Base-by-base conservation (phyloP, 495 filamentous ascomycete species). In the Penicillium roqueforti region DNA sequence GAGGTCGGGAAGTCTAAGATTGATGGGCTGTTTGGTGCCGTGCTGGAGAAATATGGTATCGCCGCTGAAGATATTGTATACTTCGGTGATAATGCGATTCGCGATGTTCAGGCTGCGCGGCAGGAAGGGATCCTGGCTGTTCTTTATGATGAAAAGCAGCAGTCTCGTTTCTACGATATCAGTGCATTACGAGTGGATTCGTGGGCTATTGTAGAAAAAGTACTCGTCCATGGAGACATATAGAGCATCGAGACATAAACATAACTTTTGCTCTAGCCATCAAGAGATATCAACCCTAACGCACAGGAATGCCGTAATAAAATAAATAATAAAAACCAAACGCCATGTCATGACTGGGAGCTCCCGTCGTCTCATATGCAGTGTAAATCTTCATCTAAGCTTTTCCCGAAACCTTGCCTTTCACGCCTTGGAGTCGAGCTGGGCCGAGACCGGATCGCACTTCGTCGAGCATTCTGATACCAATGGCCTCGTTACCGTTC, bases 401-500 rank as follows among this genome's bases (percentile, higher is more conserved):
- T 51, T 51, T 53, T 25, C 72, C 72, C 19, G 72, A 51, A 20
- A 71, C 63, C n/a, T 58, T 60, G 39, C 62, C 39, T 19, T 54
- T 34, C 10, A 28, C 56, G 26, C 54, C 54, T 9, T 57, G 58
- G 8, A 74, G 39, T 16, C 63, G 65, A 53, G 92, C 90, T 26
- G 87, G 85, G 1, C 92, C 92, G 22, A 97, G 68, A 19, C 81
- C 89, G 54, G 83, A 82, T 38, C 92, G 76, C 49, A 99, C 80
- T 73, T 97, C 93, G 67, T 99, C 93, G 51, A 97, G 77, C 78
- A 97, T 87, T 63, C 84, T 83, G 51, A 96, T 77, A 1, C 93
- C 93, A 56, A 80, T 89, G 57, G 84, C 83, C 62, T 87, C 84
- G 58, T 86, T 87, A 10, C 89, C 88, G 67, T 91, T 91, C 78